A percentile compares a stretch with the other conserved stretches of the same genome.
phyloP scores from a whole-genome alignment of 768 basidiomycete genomes.

The Jaapia argillacea region DNA sequence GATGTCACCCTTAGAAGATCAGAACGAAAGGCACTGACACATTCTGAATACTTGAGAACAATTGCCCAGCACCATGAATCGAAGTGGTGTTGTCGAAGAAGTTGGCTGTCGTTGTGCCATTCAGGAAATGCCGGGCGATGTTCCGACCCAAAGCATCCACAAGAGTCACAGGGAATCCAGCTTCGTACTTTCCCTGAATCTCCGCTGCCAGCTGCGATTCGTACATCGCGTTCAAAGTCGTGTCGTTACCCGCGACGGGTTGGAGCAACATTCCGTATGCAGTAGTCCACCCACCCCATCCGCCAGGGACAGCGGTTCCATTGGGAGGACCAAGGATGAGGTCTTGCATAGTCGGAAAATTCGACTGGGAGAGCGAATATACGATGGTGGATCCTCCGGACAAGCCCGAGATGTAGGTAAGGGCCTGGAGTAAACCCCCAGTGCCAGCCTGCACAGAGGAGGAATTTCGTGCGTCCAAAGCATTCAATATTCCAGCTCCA shows the following conservation, averaged over 20 bases:
- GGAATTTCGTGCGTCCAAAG: constrained; percentile 38
- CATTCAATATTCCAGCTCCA: constrained; percentile 39
- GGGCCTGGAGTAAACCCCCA: constrained; percentile 42
- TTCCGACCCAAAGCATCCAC: constrained; percentile 52
- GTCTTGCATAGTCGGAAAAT: constrained; percentile 49
- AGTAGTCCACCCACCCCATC: constrained; percentile 29
- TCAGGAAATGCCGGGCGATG: constrained; percentile 66
- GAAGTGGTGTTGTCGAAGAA: constrained; percentile 48
- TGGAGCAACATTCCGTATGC: constrained; percentile 6
- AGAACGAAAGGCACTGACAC: constrained; percentile 9
- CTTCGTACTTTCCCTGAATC: constrained; percentile 33
- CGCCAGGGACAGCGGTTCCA: constrained; percentile 33
- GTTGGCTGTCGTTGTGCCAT: constrained; percentile 46
- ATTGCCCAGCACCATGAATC: constrained; percentile 47
- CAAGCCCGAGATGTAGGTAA: constrained; percentile 42
- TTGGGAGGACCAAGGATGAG: constrained; percentile 48
- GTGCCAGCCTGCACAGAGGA: constrained; percentile 29
- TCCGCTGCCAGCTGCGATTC: constrained; percentile 15
- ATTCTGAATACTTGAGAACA: background rate
- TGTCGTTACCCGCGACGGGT: background rate
- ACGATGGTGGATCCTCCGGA: constrained; percentile 62
- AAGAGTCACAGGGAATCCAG: constrained; percentile 43
- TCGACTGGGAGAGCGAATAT: constrained; percentile 51
- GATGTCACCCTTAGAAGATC: constrained; percentile 1
- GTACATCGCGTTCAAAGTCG: constrained; percentile 6